These are phyloP conservation scores for Aspergillus viridinutans DNA, from an alignment of 2,329 filamentous ascomycete genomes.

Conservation along the genomic window DNA sequence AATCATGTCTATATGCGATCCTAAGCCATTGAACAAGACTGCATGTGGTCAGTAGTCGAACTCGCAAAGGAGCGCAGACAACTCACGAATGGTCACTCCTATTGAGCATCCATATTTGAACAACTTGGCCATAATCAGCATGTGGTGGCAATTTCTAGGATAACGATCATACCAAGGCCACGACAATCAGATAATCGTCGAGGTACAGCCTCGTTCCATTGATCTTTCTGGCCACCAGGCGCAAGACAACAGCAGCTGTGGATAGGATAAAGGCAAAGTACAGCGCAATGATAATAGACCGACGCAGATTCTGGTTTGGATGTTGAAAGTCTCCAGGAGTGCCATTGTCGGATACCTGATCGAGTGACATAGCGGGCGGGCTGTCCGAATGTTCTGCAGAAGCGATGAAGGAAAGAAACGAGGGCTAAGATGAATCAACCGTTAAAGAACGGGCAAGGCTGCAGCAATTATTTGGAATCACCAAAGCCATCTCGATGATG, in stretches of 20 bases:
- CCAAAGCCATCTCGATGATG: background rate
- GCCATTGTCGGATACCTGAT: constrained; percentile 7
- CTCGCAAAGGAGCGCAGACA: background rate
- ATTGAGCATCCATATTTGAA: constrained; percentile 29
- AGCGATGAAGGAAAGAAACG: constrained; percentile 4
- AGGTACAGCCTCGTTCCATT: constrained; percentile 22
- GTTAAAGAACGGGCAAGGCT: constrained; percentile 9
- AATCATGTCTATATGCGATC: constrained; percentile 25
- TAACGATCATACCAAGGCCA: constrained; percentile 22
- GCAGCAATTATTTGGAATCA: constrained; percentile 24
- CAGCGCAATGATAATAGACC: constrained; percentile 20
- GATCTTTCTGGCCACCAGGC: constrained; percentile 22
- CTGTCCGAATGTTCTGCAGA: background rate
- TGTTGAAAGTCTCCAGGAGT: constrained; percentile 22
- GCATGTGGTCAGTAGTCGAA: background rate
- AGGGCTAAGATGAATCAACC: constrained; percentile 4
- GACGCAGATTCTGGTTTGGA: constrained; percentile 20
- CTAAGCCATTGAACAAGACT: constrained; percentile 27
- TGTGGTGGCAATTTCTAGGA: no score
- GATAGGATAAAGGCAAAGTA: constrained; percentile 24
- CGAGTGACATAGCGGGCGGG: constrained; percentile 16
- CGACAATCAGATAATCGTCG: constrained; percentile 28
- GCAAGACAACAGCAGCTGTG: constrained; percentile 23
- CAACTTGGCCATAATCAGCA: constrained; percentile 9
- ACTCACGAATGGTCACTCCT: constrained; percentile 23